Percentiles rank a stretch among this genome's conserved stretches.
phyloP scores from a whole-genome alignment of 192 early-diverging fungal species.

The Spizellomyces punctatus region DNA sequence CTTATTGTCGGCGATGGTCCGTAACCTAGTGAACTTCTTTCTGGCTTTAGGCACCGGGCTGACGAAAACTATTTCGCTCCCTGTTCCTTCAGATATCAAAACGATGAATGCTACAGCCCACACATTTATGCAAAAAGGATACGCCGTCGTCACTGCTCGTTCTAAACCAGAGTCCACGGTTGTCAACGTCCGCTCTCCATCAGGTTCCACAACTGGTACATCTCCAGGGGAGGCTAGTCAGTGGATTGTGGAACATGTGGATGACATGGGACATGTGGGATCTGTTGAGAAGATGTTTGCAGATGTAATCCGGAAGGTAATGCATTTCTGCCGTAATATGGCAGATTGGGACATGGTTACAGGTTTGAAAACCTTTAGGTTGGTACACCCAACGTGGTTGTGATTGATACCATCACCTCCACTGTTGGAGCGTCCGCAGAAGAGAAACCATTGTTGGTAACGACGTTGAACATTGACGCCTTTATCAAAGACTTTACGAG shows the following conservation, averaged over 20 bases:
- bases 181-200: not conserved
- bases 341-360: too few species aligned
- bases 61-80: too few species aligned
- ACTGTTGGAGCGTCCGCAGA: not conserved
- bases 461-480: not conserved
- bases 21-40: not conserved
- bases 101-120: not conserved
- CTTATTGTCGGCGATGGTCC: not conserved
- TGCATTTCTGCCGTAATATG: not conserved
- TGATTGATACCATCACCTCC: not conserved
- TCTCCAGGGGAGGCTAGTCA: not conserved
- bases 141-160: not conserved
- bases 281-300: not conserved
- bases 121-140: not conserved
- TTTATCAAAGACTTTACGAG: not conserved
- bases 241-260: not conserved
- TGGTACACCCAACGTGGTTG: not conserved
- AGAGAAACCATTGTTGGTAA: not conserved
- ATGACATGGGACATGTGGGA: not conserved
- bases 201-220: not conserved
- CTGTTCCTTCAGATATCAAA: not conserved
- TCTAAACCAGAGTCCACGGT: not conserved
- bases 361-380: not conserved
- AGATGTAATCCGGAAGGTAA: constrained; percentile 1
- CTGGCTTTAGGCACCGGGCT: too few species aligned